Percentiles rank a stretch among this genome's conserved stretches.
These are phyloP conservation scores for Urtica urens DNA, from an alignment of 306 rosid species.

Conservation along the genomic window DNA sequence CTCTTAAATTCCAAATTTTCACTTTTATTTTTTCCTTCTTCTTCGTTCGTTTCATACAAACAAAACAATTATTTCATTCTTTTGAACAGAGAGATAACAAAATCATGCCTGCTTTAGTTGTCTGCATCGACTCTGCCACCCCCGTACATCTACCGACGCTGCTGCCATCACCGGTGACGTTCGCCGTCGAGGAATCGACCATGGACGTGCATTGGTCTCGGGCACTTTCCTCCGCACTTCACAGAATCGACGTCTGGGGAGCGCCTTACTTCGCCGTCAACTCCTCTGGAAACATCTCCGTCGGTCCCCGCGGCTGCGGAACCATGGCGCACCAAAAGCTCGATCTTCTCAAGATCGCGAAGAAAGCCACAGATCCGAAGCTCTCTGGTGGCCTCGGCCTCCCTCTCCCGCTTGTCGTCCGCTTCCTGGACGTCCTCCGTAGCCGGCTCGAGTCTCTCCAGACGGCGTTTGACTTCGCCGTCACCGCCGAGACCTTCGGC, in stretches of 20 bases:
- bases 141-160: no score
- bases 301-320: constrained; percentile 43
- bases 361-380: constrained; percentile 60
- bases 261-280: constrained; percentile 62
- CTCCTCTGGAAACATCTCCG: constrained; percentile 55
- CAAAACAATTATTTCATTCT: no score
- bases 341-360: constrained; percentile 65
- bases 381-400: constrained; percentile 57
- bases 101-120: no score
- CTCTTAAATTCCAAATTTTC: no score
- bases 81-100: no score
- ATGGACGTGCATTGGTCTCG: constrained; percentile 52
- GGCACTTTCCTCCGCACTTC: constrained; percentile 39
- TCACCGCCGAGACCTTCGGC: constrained; percentile 45
- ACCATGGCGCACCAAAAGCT: constrained; percentile 79
- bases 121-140: no score
- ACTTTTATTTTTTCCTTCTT: no score
- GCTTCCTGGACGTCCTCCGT: constrained; percentile 67
- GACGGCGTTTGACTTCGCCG: constrained; percentile 53
- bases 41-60: no score
- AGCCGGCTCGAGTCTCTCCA: constrained; percentile 67
- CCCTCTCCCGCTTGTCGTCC: constrained; percentile 64
- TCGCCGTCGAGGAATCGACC: constrained; percentile 28
- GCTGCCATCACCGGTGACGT: no score
- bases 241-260: constrained; percentile 70